Conservation (phyloP, 192 early-diverging fungal species). For the Linnemannia zychae region DNA sequence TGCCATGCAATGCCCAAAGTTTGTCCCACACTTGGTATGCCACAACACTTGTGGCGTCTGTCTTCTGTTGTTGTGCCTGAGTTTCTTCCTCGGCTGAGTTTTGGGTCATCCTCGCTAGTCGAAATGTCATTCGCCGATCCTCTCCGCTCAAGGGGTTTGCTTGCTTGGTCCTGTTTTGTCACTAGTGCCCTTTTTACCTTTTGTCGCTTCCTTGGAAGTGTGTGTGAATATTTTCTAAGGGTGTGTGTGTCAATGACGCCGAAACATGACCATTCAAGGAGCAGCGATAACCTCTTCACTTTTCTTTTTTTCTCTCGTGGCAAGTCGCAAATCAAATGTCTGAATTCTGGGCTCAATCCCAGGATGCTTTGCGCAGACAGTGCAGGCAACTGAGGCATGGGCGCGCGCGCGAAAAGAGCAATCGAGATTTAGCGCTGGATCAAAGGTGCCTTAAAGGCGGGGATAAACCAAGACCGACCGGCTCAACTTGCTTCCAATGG, state of each 20-base stretch:
- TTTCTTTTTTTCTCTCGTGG: neutral
- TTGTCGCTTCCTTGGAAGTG: neutral
- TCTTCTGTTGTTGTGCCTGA: neutral
- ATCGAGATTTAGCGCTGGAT: neutral
- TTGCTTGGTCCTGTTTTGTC: neutral
- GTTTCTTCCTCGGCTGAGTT: neutral
- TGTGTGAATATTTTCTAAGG: neutral
- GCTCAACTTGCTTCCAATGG: neutral
- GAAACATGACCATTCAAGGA: conserved; percentile 4
- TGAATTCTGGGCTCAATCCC: neutral
- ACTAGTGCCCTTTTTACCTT: neutral
- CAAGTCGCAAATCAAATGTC: neutral
- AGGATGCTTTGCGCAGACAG: neutral
- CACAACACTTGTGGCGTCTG: conserved; percentile 1
- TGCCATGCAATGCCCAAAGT: neutral
- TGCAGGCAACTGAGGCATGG: neutral
- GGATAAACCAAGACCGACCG: neutral
- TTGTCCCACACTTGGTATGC: neutral
- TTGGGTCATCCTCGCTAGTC: neutral
- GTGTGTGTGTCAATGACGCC: neutral
- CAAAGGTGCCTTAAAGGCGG: neutral
- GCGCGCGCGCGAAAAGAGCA: neutral
- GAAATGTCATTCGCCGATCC: neutral
- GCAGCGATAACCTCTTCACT: neutral
- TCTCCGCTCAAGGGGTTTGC: conserved; percentile 8